Evolutionary conservation across 2,329 filamentous ascomycete genomes (phyloP), one percentile per base, ranked within the genome.

Genomic region (Periconia sp.): DNA sequence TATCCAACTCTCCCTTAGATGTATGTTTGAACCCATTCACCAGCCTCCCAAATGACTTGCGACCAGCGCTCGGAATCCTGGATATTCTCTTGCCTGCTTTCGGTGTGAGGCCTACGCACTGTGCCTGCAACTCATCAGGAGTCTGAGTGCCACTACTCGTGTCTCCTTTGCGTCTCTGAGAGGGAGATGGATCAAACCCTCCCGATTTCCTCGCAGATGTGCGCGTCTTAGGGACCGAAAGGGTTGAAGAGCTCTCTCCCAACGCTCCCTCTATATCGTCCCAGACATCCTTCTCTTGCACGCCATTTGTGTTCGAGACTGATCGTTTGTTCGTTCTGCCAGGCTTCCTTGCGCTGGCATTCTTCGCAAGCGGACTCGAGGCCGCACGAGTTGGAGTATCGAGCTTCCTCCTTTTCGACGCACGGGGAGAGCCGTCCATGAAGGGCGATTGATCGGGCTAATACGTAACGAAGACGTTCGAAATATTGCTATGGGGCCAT

Each of bases 201-300:
- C 5, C 30, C 32, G 15, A 35, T 50, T 11, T 46, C 36, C 19
- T 52, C 15, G 48, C 47, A 33, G 45, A 40, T 3, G 50, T 21
- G 36, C 31, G 32, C 25, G 37, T 43, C 21, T 30, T 37, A 8
- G 37, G 12, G 4, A 24, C 13, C 17, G 16, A 9, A 17, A 9
- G 17, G 13, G 22, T 36, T 18, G 35, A 10, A 12, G 31, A 36
- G 59, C 51, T 19, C 7, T 65, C 65, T 28, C 68, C 50, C 40
- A 72, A 52, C 6, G 71, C 73, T 21, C 72, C 70, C 32, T 74
- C 73, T 24, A 75, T 70, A 38, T 75, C 72, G 43, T 74, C 72
- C 48, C 73, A 74, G 11, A 73, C 49, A 36, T 72, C 71, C 21
- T 63, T 54, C 4, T 13, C 22, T n/a, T 42, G 22, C 11, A 28